A percentile compares a stretch with the other conserved stretches of the same genome.
phyloP scores from a whole-genome alignment of 2,329 filamentous ascomycete species.

The Cytospora piceicola region DNA sequence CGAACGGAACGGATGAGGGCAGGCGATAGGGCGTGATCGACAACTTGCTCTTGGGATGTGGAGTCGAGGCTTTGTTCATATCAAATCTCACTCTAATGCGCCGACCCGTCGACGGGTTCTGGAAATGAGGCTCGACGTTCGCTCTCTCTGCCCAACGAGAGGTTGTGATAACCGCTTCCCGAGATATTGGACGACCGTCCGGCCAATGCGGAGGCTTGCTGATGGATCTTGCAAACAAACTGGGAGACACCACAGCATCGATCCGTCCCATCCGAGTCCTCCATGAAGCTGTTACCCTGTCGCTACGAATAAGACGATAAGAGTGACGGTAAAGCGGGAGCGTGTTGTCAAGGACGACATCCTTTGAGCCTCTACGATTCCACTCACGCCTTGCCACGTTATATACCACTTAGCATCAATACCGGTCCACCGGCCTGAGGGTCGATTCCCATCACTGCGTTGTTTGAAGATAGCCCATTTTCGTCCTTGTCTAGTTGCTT shows the following conservation, averaged over 20 bases:
- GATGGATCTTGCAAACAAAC: constrained; percentile 19
- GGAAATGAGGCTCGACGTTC: constrained; percentile 15
- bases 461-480: constrained; percentile 4
- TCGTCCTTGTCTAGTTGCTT: neutral
- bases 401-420: constrained; percentile 1
- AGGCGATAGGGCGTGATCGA: constrained; percentile 13
- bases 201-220: constrained; percentile 7
- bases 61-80: constrained; percentile 9
- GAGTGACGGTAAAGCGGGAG: neutral
- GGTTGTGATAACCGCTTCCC: constrained; percentile 11
- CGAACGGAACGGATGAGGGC: constrained; percentile 23
- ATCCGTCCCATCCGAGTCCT: constrained; percentile 24
- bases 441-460: neutral
- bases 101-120: constrained; percentile 17
- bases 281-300: constrained; percentile 5
- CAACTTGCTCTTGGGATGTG: constrained; percentile 4
- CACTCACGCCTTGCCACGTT: neutral
- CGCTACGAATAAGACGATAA: neutral
- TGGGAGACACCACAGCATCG: constrained; percentile 16
- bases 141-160: constrained; percentile 9
- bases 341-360: neutral
- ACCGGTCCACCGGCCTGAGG: neutral
- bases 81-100: constrained; percentile 22
- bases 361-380: neutral
- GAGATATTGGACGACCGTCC: constrained; percentile 5